Evolutionary conservation across 73 alveolate genomes (phyloP), one percentile per base, ranked within the genome.

Genomic region (Breviolum minutum): DNA sequence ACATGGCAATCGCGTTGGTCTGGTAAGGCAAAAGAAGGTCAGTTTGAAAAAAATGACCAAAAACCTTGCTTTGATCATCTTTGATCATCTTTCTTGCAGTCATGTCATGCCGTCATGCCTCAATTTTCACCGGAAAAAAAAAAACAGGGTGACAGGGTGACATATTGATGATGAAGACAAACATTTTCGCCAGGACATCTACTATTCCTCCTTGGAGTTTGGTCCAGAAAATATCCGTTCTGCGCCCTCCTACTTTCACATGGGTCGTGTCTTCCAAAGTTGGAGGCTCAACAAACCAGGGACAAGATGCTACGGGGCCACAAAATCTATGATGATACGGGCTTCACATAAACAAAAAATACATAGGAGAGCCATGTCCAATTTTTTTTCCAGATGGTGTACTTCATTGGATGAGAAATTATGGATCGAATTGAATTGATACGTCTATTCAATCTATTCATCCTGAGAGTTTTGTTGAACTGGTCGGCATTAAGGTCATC

Each of bases 211-310:
- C 87, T n/a, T 69, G 74, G 96, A 89, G 96, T 89, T 89, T 48
- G 96, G 96, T 19, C 96, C 96, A n/a, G 96, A 92, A 73, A 92
- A 92, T 40, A 73, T 92, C 22, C 98, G 98, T 32, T 74, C 91
- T 1, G 98, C 98, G 30, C 98, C 98, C 19, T 92, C 98, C 48
- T 92, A 92, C 87, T 92, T 92, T 64, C 98, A 92, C 98, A 92
- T 92, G 98, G 98, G 98, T 79, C 98, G 98, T 14, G 98, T 92
- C 54, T 92, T 92, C 32, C 98, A 92, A 69, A 89, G 96, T 62
- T 40, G 63, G 61, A n/a, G 27, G 14, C 94, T 85, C 70, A 19
- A 10, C 54, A 40, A 10, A 8, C 14, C 74, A 22, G 71, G 71
- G 60, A 24, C 54, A 7, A 81, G 69, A 69, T 30, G 11, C 30